Base-by-base conservation (phyloP, 306 rosid species). In the Malus fusca region DNA sequence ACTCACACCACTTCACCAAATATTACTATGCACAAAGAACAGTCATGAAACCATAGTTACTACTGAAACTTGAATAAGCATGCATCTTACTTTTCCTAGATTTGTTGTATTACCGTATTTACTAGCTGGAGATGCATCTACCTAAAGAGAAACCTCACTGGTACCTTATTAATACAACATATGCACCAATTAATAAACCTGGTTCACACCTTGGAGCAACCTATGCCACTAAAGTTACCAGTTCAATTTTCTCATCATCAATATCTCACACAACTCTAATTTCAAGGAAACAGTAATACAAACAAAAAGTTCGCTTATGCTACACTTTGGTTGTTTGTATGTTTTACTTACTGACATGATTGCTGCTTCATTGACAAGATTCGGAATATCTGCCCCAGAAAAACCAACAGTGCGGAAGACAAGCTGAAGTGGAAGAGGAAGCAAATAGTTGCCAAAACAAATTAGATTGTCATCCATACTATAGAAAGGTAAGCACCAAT, bases 351-450 rank as follows among this genome's bases (percentile, higher is more conserved):
- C 99, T 85, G 97, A 92, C 97, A 92, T 95, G 78, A 95, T 95
- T 46, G 97, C 97, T 61, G 99, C 90, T 91, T 95, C 99, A 35
- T 95, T 95, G 75, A 95, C 93, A 75, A 95, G 99, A 81, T 95
- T 95, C 80, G 93, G 87, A 53, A 95, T 88, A 82, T 95, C 97
- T 31, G 99, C 99, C 81, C 97, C 97, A 69, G 97, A 95, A 86
- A 95, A 92, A 48, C 97, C 97, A 87, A 95, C 96, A 11, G 97
- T 95, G 19, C 96, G 97, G 88, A 90, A 95, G 74, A 95, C 99
- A 81, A 92, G 96, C 99, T 95, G 92, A 83, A 56, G 31, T 63
- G 59, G 73, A 67, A 77, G 75, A 82, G 40, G 74, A 53, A 83
- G 70, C 64, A 75, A 75, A 74, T 5, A 33, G 35, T 33, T 33